Base-by-base conservation (phyloP, 192 early-diverging fungal genomes). In the Endogone sp. region DNA sequence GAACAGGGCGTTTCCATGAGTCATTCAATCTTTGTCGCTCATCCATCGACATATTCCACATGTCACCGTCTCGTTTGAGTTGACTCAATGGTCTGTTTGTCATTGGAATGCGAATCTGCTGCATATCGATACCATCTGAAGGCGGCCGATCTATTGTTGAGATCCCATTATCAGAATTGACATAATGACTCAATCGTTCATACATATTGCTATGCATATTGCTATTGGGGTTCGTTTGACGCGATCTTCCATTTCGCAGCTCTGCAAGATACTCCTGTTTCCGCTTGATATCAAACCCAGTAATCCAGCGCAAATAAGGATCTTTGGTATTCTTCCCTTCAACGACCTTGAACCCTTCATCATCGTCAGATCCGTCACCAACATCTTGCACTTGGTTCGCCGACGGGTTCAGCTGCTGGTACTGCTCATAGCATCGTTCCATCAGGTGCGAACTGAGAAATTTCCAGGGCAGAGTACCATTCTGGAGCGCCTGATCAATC, bases 21-120 rank as follows among this genome's bases (percentile, higher is more conserved):
- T 69, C 62, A 21, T 28, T 56, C 24, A 69, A 4, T 8, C 62
- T 16, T 13, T 25, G 4, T 2, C 67, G 60, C 20, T 69, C 67
- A 16, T 65, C 22, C 24, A 21, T 65, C 60, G 63, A 66, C 67
- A 69, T 69, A 9, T 69, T 29, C 67, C 67, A 69, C 30, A 69
- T 58, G 63, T 69, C 28, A 21, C 4, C 4, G 22, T 69, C 67
- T 22, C 9, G 9, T 1, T 49, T 16, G 9, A 49, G 37, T 49
- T 11, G 16, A 1, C 6, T 16, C 0, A 49, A 16, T 0, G 37
- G 37, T 49, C 37, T 6, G 1, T 49, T 49, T 49, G 37, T 49
- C 37, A 11, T 49, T 16, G 37, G 37, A 49, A 49, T 49, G 1
- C 16, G 1, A 16, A 49, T 49, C 16, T 6, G 9, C 37, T 49